Base-by-base conservation (phyloP, 2,329 filamentous ascomycete species). In the Teratosphaeria pseudoeucalypti region DNA sequence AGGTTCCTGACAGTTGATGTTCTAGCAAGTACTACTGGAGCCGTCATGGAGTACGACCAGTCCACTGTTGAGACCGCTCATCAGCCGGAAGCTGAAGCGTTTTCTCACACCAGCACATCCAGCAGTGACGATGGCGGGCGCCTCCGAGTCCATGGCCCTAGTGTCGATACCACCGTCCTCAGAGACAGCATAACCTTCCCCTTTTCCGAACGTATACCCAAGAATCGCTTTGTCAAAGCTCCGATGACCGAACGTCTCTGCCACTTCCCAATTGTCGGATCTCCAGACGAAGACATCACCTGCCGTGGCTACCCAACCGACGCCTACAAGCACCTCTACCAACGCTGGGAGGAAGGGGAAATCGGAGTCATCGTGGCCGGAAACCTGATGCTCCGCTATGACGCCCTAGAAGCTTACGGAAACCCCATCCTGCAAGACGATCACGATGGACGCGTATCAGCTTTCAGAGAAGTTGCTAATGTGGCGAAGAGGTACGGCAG, bases 201-300 rank as follows among this genome's bases (percentile, higher is more conserved):
- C 4, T 71, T 71, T 58, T 68, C 66, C 19, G 63, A 65, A 27
- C 60, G 65, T 16, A 67, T 60, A 19, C 68, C 69, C 2, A 63
- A 61, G 55, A 71, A 72, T 37, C 58, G 69, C 11, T 70, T 71
- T 54, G 60, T 70, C 26, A 71, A 72, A 60, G 69, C 29, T 3
- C 47, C 52, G 19, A 70, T 71, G 69, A 71, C 68, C 2, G 68
- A 71, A 58, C 65, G 69, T 2, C 62, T 71, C 6, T 71, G 64
- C 58, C 59, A 58, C 16, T 71, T 68, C 68, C 67, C 66, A 60
- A 60, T 54, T 19, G 63, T 64, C 10, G 57, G 56, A 52, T 43
- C 37, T 14, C 37, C 37, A 43, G 37, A 43, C 37, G 63, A 68
- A 34, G 58, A 65, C 32, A 65, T 70, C 34, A 60, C 56, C 23